phyloP scores from a whole-genome alignment of 2,329 filamentous ascomycete genomes.

The Nothomitra cinnamomea region DNA sequence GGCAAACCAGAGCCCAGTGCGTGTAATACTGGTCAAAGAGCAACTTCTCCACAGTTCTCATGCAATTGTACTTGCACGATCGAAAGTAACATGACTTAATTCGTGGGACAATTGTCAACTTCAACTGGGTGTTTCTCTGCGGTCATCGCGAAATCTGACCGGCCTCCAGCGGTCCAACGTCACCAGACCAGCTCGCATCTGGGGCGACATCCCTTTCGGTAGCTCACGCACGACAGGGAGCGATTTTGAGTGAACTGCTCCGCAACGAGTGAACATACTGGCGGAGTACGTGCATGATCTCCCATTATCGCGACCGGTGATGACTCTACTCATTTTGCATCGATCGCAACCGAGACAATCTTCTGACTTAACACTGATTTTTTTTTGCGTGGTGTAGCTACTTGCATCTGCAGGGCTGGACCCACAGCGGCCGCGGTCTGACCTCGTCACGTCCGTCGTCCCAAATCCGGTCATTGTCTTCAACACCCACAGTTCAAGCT shows the following conservation, averaged over 20 bases:
- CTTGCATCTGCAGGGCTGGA: not conserved
- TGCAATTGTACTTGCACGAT: too few species aligned
- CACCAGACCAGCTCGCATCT: not conserved
- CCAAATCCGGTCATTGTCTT: not conserved
- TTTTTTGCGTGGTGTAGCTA: not conserved
- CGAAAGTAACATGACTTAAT: too few species aligned
- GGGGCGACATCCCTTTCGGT: not conserved
- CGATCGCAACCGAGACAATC: not conserved
- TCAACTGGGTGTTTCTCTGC: not conserved
- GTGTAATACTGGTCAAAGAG: too few species aligned
- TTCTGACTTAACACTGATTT: not conserved
- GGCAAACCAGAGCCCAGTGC: too few species aligned
- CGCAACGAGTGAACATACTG: not conserved
- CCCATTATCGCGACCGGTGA: not conserved
- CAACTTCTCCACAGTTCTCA: too few species aligned
- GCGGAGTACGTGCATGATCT: not conserved
- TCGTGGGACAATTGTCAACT: not conserved
- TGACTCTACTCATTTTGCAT: not conserved
- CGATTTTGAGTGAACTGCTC: conserved; percentile 1
- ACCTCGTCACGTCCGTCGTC: not conserved
- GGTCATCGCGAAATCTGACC: not conserved
- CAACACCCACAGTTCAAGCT: not conserved
- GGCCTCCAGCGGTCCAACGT: not conserved
- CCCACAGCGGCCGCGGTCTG: not conserved
- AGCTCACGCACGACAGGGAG: not conserved